Base-by-base conservation (phyloP, 73 alveolate genomes). In the Durusdinium trenchii region DNA sequence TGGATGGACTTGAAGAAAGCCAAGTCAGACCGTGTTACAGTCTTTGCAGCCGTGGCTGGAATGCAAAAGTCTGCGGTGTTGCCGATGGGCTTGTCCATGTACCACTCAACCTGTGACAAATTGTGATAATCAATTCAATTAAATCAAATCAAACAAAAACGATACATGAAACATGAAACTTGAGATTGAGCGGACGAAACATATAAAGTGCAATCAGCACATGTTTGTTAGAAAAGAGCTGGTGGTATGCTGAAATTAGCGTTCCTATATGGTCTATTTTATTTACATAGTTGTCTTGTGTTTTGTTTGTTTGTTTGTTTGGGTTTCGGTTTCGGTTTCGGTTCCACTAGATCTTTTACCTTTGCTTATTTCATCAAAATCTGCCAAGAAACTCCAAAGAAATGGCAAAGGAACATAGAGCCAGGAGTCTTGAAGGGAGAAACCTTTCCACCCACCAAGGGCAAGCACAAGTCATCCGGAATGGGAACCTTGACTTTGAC, bases 321-420 rank as follows among this genome's bases (percentile, higher is more conserved):
- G n/a, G n/a, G n/a, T n/a, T n/a, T n/a, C n/a, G n/a, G n/a, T n/a
- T n/a, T n/a, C n/a, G n/a, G n/a, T n/a, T n/a, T n/a, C n/a, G n/a
- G n/a, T n/a, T n/a, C n/a, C n/a, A n/a, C n/a, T n/a, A n/a, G n/a
- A n/a, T n/a, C n/a, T n/a, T n/a, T n/a, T n/a, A n/a, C n/a, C n/a
- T n/a, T n/a, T n/a, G n/a, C n/a, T n/a, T n/a, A n/a, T n/a, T n/a
- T n/a, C n/a, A n/a, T n/a, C n/a, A n/a, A n/a, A n/a, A n/a, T n/a
- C n/a, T 5, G 52, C 69, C 69, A 23, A 47, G 91, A 2, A 7
- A 81, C 91, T 47, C 91, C 91, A 81, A 81, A 81, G 42, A 81
- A 10, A 6, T 32, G 42, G 69, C 91, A 81, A 35, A 81, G n/a
- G 47, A 46, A 46, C 23, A 40, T 47, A 3, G 69, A 45, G 1